phyloP scores from a whole-genome alignment of 257 asterid species.

The Solanum sitiens region DNA sequence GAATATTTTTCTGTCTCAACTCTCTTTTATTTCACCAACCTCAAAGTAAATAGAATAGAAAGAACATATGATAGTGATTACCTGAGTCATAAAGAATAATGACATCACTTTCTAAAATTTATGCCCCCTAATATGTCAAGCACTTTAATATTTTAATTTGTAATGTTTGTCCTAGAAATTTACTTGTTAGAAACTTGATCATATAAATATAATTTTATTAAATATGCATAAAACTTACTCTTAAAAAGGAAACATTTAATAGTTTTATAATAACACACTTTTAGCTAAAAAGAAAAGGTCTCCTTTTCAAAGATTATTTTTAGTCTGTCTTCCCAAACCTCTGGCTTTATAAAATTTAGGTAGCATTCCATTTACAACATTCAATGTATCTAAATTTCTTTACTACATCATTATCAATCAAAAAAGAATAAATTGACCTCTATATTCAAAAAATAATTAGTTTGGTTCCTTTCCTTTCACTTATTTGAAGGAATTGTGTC shows the following conservation, averaged over 20 bases:
- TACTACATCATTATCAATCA: background rate
- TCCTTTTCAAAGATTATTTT: background rate
- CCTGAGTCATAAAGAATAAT: background rate
- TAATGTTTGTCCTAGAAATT: background rate
- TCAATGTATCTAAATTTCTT: slow-evolving; percentile 5
- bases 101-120: background rate
- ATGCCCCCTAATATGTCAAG: background rate
- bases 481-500: background rate
- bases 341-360: background rate
- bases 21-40: background rate
- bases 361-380: slow-evolving; percentile 8
- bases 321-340: background rate
- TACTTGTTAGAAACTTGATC: background rate
- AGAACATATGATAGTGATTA: background rate
- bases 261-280: background rate
- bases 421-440: background rate
- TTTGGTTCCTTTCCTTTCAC: background rate
- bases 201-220: background rate
- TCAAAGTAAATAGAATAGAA: background rate
- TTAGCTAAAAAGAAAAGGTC: background rate
- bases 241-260: background rate
- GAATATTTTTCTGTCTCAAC: background rate
- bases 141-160: background rate
- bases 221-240: background rate
- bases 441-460: background rate